Base-by-base conservation (phyloP, 2,329 filamentous ascomycete genomes). In the Diaporthe ampelina region DNA sequence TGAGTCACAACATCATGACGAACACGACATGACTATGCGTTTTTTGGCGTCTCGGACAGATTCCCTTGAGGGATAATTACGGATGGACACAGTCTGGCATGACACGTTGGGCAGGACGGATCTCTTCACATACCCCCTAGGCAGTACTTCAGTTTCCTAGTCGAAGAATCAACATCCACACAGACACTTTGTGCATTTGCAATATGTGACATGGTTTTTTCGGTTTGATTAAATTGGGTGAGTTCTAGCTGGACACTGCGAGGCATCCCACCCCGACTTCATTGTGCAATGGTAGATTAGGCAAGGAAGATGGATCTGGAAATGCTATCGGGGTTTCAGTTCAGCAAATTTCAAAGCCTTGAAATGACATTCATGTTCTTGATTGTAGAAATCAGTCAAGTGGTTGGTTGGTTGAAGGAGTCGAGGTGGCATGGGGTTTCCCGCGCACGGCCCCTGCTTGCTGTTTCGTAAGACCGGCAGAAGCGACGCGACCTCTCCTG, bases 101-200 rank as follows among this genome's bases (percentile, higher is more conserved):
- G 70, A 45, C 26, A 29, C 56, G 58, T 32, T 63, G 69, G 69
- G 56, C 61, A 35, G 50, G 21, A 45, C 48, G 43, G 61, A 58
- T 77, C 78, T 77, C 65, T 68, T 76, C 73, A 76, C 74, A 81
- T 80, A 80, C 80, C 80, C 80, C 78, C 80, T 81, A 77, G 78
- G 79, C 78, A 81, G 78, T 71, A 54, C 57, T 63, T 32, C 43
- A 61, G 56, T 77, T 43, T 71, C 61, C 68, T 79, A 79, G 78
- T 77, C 79, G 80, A 76, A 80, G 76, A 75, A 73, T 76, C 69
- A 71, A 77, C 48, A 56, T 72, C 56, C 48, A 24, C 61, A 40
- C 13, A 4, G 26, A 56, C 10, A n/a, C 2, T 54, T 52, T 9
- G 21, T 13, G 15, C 32, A 17, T 2, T 35, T 32, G 54, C 19